Base-by-base conservation (phyloP, 2,329 filamentous ascomycete species). In the Beauveria medogensis region DNA sequence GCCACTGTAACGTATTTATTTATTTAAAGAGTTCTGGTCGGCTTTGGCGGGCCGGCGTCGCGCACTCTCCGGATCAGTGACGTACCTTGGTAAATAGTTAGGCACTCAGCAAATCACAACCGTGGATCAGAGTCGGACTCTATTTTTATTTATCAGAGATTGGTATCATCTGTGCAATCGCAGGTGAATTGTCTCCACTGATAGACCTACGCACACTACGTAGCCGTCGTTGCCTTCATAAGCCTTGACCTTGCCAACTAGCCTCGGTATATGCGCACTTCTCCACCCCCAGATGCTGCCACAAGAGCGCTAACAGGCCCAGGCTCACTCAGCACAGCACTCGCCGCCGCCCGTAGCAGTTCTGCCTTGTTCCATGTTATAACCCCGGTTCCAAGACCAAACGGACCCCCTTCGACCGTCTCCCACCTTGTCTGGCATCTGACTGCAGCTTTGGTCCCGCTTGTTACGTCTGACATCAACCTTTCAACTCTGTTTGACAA, bases 261-360 rank as follows among this genome's bases (percentile, higher is more conserved):
- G 50, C 57, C 57, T 59, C 57, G 57, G 57, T 54, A 53, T 41
- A 59, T 44, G 37, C n/a, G n/a, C 48, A 37, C 24, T 54, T 53
- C 57, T 47, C 57, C 57, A 59, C 57, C 48, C 57, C 57, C 47
- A 18, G 47, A 59, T 37, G 56, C 56, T 51, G 5, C 56, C 46
- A 43, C 47, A n/a, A 59, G 22, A 34, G 48, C 30, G 26, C 50
- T 46, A 40, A 26, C 50, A 52, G 18, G 40, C 40, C 47, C 34
- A 52, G 47, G 26, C 46, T 44, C 12, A 28, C 28, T 20, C 12
- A 28, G 37, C 24, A 54, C 55, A 40, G 34, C 22, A 16, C 18
- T 52, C 26, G 56, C 34, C 14, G 28, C 20, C 20, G 44, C 43
- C 44, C 34, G 30, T 10, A 48, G 20, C 26, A n/a, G 24, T 44